phyloP scores from a whole-genome alignment of 2,329 filamentous ascomycete genomes.

The Karstenula rhodostoma region DNA sequence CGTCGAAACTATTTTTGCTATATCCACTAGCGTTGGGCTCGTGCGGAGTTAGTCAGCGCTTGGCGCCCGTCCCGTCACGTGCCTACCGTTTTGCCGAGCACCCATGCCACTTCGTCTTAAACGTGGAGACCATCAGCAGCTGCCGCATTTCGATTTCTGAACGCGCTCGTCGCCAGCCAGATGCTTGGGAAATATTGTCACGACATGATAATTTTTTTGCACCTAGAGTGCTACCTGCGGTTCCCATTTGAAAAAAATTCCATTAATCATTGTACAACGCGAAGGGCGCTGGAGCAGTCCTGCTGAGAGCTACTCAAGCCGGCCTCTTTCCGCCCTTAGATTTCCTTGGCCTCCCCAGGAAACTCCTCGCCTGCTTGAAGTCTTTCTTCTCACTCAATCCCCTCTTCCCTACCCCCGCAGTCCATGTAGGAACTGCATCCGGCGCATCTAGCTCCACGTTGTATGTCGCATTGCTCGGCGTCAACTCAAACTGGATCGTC shows the following conservation, averaged over 20 bases:
- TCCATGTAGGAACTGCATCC: slow-evolving; percentile 46
- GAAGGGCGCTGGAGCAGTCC: too few species aligned
- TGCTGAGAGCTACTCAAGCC: neutral
- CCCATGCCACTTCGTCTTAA: too few species aligned
- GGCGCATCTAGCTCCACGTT: slow-evolving; percentile 55
- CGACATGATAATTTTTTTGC: too few species aligned
- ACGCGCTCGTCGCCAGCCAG: too few species aligned
- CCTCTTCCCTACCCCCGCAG: slow-evolving; percentile 23
- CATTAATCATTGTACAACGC: too few species aligned
- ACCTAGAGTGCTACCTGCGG: too few species aligned
- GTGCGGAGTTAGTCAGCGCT: slow-evolving; percentile 6
- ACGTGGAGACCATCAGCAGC: too few species aligned
- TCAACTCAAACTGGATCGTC: slow-evolving; percentile 56
- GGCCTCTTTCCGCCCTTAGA: slow-evolving; percentile 25
- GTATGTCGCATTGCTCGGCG: slow-evolving; percentile 57
- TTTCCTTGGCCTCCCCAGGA: slow-evolving; percentile 16
- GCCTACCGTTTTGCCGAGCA: neutral
- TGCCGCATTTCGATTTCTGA: too few species aligned
- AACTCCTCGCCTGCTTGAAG: slow-evolving; percentile 10
- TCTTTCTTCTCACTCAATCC: slow-evolving; percentile 8
- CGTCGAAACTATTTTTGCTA: slow-evolving; percentile 34
- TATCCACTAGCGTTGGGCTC: slow-evolving; percentile 19
- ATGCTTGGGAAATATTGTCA: too few species aligned
- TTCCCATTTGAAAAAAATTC: too few species aligned
- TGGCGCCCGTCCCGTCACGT: slow-evolving; percentile 4